phyloP scores from a whole-genome alignment of 2,329 filamentous ascomycete species.

The Verticillium tricorpus region DNA sequence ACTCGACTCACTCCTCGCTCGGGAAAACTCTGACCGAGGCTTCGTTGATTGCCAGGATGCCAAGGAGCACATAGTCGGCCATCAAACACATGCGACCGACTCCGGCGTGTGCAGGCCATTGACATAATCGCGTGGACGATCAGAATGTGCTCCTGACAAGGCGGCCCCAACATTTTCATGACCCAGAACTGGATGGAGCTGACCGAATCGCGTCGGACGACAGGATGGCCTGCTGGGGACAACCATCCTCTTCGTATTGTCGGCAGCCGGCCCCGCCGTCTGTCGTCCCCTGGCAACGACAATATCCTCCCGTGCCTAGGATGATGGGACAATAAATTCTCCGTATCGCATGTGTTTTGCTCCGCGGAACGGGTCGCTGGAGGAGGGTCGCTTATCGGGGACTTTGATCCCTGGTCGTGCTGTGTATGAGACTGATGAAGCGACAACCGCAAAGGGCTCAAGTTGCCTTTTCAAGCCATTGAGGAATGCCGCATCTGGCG shows the following conservation, averaged over 20 bases:
- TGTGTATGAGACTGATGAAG: not conserved
- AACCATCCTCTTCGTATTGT: too few species aligned
- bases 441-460: not conserved
- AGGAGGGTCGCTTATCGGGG: not conserved
- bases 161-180: too few species aligned
- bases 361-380: not conserved
- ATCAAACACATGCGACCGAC: too few species aligned
- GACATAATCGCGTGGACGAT: too few species aligned
- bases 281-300: too few species aligned
- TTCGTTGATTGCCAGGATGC: not conserved
- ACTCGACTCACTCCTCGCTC: not conserved
- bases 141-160: too few species aligned
- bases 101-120: too few species aligned
- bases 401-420: not conserved
- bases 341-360: not conserved
- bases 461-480: not conserved
- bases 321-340: not conserved
- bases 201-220: too few species aligned
- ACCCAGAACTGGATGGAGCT: too few species aligned
- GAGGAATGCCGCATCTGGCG: not conserved
- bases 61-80: not conserved
- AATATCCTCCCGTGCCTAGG: not conserved
- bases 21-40: not conserved
- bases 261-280: too few species aligned
- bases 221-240: too few species aligned